Evolutionary conservation across 2,329 filamentous ascomycete species (phyloP), one percentile per base, ranked within the genome.

Genomic region (Colletotrichum navitas): DNA sequence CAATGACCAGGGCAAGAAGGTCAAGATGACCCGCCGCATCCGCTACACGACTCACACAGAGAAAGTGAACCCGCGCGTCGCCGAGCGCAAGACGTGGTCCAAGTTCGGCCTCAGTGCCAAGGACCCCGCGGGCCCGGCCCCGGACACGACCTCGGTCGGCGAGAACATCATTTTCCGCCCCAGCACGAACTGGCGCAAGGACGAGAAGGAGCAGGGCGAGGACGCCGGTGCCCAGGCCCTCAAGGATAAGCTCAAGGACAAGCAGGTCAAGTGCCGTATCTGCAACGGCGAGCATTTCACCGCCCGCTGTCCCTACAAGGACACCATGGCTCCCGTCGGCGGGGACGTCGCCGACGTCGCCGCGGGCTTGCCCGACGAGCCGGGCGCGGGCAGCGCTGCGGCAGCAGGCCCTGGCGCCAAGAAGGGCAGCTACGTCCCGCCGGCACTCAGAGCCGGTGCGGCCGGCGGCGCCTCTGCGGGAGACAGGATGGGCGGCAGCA

Each of bases 211-310:
- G 81, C 93, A 95, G 85, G 89, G 90, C 85, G 89, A 90, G 80
- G 90, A 91, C 78, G 84, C 88, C 79, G 92, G 93, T 83, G 91
- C 92, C 78, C 90, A 92, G 84, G 88, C 87, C 78, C 89, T 92
- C 85, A 93, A 93, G 85, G 90, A 92, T 80, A 92, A 93, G 86
- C 88, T 98, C 80, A 97, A 96, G 90, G 95, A 98, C 87, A 97
- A 98, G 90, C 97, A 98, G 87, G 97, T 99, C 88, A 98, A 98
- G 90, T 99, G 96, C 85, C 93, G 96, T 89, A 98, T 99, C 82
- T 99, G 96, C 87, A 93, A 92, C 81, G 96, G 95, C 81, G 96
- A 99, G 88, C 96, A 99, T 90, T 99, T 98, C 88, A 99, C 96
- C 52, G 95, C 95, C 76, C 92, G 96, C 83, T 99, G 96, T 90